Conservation (phyloP, 306 rosid species). For the Ceratonia siliqua region DNA sequence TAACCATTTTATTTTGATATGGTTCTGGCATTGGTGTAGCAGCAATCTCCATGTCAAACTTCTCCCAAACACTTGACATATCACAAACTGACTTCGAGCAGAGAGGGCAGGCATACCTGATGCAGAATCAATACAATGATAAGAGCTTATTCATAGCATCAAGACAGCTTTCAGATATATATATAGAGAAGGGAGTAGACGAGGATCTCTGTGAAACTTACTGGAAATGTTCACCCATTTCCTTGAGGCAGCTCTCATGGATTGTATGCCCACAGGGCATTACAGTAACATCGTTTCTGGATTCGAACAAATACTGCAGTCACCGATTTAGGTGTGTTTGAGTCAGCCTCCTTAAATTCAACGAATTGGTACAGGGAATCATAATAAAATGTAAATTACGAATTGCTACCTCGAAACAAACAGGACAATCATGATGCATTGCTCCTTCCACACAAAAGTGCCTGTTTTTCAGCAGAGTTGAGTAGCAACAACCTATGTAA, state of each 20-base stretch:
- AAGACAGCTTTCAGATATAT: background rate
- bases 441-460: conserved; percentile 95
- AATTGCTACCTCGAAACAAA: conserved; percentile 75
- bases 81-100: conserved; percentile 86
- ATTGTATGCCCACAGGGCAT: conserved; percentile 94
- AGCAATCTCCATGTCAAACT: conserved; percentile 73
- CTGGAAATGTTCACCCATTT: conserved; percentile 86
- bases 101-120: conserved; percentile 82
- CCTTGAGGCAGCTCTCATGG: conserved; percentile 70
- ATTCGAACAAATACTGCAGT: conserved; percentile 75
- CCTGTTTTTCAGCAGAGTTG: conserved; percentile 54
- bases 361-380: background rate
- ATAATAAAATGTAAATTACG: conserved; percentile 16
- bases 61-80: conserved; percentile 94
- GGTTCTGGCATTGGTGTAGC: conserved; percentile 70
- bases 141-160: background rate
- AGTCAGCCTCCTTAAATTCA: conserved; percentile 27
- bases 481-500: conserved; percentile 75
- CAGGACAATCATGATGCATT: conserved; percentile 93
- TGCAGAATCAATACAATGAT: background rate
- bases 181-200: background rate
- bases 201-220: conserved; percentile 36
- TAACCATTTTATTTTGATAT: conserved; percentile 66
- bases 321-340: conserved; percentile 11
- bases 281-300: conserved; percentile 61